A percentile compares a stretch with the other conserved stretches of the same genome.
phyloP scores from a whole-genome alignment of 2,329 filamentous ascomycete species.

The Leptosphaerulina australis region DNA sequence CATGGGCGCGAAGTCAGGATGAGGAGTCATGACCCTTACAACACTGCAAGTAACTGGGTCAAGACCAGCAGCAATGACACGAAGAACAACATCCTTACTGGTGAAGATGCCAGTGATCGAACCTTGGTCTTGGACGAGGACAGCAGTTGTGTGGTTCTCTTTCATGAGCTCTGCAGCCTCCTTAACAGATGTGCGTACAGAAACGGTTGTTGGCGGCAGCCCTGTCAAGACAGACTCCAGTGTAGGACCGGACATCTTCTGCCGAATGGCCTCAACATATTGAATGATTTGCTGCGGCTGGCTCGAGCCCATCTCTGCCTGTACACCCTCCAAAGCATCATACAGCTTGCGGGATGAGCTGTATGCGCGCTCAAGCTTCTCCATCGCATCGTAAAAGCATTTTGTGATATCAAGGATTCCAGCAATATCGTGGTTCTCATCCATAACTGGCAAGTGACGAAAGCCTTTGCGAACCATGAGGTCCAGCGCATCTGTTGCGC shows the following conservation, averaged over 20 bases:
- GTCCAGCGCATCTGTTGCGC: constrained; percentile 94
- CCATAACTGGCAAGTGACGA: constrained; percentile 97
- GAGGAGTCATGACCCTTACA: constrained; percentile 97
- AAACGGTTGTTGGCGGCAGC: constrained; percentile 90
- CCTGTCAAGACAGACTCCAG: constrained; percentile 93
- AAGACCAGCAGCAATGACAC: constrained; percentile 94
- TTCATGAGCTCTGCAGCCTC: constrained; percentile 97
- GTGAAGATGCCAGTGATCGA: constrained; percentile 99
- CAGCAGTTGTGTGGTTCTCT: constrained; percentile 96
- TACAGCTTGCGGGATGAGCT: constrained; percentile 98
- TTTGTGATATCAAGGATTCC: constrained; percentile 98
- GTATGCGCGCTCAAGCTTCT: constrained; percentile 97
- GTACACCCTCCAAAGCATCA: constrained; percentile 95
- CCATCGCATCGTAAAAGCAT: constrained; percentile 99
- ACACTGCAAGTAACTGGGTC: constrained; percentile 96
- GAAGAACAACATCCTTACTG: constrained; percentile 97
- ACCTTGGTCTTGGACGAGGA: constrained; percentile 94
- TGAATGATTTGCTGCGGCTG: constrained; percentile 99
- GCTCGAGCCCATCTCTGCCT: constrained; percentile 92
- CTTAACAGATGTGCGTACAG: constrained; percentile 92
- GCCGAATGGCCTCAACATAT: constrained; percentile 92
- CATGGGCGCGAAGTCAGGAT: constrained; percentile 97
- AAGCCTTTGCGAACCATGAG: constrained; percentile 99
- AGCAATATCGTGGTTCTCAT: constrained; percentile 99
- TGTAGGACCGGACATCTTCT: constrained; percentile 97